Evolutionary conservation across 2,329 filamentous ascomycete species (phyloP).

Genomic region (Aspergillus ustus): DNA sequence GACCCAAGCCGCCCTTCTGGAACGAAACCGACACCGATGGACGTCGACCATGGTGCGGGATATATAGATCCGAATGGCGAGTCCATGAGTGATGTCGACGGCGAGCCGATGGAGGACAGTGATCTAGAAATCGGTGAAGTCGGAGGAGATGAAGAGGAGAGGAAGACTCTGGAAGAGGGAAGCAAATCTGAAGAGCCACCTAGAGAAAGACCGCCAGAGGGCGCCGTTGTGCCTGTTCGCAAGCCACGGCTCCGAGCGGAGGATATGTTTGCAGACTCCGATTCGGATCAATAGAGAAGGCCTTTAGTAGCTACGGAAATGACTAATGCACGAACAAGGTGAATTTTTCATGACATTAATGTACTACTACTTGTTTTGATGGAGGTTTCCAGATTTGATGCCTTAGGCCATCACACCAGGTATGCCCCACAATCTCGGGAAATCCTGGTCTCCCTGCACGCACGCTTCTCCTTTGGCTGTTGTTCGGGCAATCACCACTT

Average conservation of each 20-base stretch:
- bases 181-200: constrained; percentile 19
- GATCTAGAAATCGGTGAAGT: constrained; percentile 56
- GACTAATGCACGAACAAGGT: background rate
- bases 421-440: constrained; percentile 25
- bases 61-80: constrained; percentile 50
- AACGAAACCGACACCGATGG: constrained; percentile 36
- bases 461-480: constrained; percentile 8
- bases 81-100: constrained; percentile 50
- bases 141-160: constrained; percentile 44
- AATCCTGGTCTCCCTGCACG: constrained; percentile 14
- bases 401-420: constrained; percentile 13
- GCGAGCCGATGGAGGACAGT: constrained; percentile 52
- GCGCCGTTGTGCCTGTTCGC: constrained; percentile 41
- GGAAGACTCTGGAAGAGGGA: constrained; percentile 14
- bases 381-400: constrained; percentile 5
- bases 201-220: constrained; percentile 25
- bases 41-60: constrained; percentile 42
- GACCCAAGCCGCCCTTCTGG: constrained; percentile 32
- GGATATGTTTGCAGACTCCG: constrained; percentile 86
- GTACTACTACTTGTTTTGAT: background rate
- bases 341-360: background rate
- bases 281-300: constrained; percentile 51
- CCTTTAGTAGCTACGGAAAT: background rate
- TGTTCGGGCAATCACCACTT: constrained; percentile 13
- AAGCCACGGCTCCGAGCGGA: constrained; percentile 73